A percentile compares a stretch with the other conserved stretches of the same genome.
Evolutionary conservation across 2,329 filamentous ascomycete species (phyloP).

Genomic region (Ophiostoma ips): DNA sequence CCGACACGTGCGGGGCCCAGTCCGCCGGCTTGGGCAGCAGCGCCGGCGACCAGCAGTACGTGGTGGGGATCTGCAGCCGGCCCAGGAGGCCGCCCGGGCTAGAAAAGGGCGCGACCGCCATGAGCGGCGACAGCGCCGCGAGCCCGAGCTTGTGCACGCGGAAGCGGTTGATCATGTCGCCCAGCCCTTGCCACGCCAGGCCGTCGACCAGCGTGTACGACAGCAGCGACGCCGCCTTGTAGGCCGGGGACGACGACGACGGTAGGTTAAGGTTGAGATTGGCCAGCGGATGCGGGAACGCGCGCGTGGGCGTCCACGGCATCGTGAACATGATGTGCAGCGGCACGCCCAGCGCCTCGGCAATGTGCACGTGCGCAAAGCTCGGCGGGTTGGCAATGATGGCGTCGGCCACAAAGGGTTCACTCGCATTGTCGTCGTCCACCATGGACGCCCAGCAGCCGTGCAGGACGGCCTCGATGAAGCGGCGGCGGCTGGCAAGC

Average conservation of each 20-base stretch:
- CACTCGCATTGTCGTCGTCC: background rate
- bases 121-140: constrained; percentile 26
- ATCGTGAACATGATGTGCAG: constrained; percentile 62
- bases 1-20: constrained; percentile 57
- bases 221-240: background rate
- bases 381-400: constrained; percentile 53
- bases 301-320: constrained; percentile 40
- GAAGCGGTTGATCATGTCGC: constrained; percentile 64
- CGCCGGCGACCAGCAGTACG: constrained; percentile 45
- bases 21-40: constrained; percentile 58
- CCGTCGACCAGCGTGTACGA: constrained; percentile 70
- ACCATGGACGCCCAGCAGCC: constrained; percentile 63
- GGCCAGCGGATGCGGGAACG: constrained; percentile 64
- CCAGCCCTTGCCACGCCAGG: constrained; percentile 81
- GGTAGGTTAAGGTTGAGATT: constrained; percentile 38
- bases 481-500: constrained; percentile 57
- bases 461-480: constrained; percentile 65
- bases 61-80: constrained; percentile 58
- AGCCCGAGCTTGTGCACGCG: constrained; percentile 22
- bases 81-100: constrained; percentile 40
- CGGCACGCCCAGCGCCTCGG: constrained; percentile 50
- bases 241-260: background rate
- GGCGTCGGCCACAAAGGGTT: constrained; percentile 48
- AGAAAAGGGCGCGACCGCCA: constrained; percentile 58
- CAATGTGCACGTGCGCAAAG: constrained; percentile 52